These are phyloP conservation scores for Aspergillus fructus DNA, from an alignment of 2,329 filamentous ascomycete species.

Conservation along the genomic window DNA sequence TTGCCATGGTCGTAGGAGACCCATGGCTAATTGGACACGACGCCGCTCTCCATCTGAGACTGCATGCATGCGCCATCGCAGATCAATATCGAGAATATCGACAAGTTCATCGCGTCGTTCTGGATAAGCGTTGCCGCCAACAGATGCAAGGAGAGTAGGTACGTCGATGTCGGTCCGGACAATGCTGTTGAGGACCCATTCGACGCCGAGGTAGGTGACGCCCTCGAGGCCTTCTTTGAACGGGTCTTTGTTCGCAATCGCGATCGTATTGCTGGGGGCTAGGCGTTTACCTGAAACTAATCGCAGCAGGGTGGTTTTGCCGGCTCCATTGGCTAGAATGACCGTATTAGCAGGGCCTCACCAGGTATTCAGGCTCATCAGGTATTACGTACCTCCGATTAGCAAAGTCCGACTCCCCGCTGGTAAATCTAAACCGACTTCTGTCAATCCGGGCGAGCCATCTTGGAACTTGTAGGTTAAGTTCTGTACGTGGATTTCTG, in stretches of 20 bases:
- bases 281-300: constrained; percentile 94
- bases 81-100: constrained; percentile 84
- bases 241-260: constrained; percentile 80
- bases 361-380: background rate
- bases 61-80: constrained; percentile 91
- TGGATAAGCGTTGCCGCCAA: constrained; percentile 82
- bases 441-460: constrained; percentile 71
- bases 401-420: constrained; percentile 82
- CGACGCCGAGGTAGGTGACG: constrained; percentile 93
- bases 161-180: constrained; percentile 95
- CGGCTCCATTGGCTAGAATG: constrained; percentile 77
- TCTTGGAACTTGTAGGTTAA: constrained; percentile 90
- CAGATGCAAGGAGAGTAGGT: constrained; percentile 74
- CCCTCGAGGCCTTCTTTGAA: constrained; percentile 89
- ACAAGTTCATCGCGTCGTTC: constrained; percentile 84
- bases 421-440: constrained; percentile 75
- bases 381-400: constrained; percentile 65
- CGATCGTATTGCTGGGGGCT: constrained; percentile 71
- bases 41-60: constrained; percentile 90
- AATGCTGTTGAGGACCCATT: constrained; percentile 97
- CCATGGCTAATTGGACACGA: constrained; percentile 94
- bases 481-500: constrained; percentile 69
- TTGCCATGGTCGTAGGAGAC: constrained; percentile 84
- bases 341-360: constrained; percentile 1
- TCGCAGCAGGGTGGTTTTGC: constrained; percentile 93